These are phyloP conservation scores for Begonia masoniana DNA, from an alignment of 306 rosid genomes.

Conservation along the genomic window DNA sequence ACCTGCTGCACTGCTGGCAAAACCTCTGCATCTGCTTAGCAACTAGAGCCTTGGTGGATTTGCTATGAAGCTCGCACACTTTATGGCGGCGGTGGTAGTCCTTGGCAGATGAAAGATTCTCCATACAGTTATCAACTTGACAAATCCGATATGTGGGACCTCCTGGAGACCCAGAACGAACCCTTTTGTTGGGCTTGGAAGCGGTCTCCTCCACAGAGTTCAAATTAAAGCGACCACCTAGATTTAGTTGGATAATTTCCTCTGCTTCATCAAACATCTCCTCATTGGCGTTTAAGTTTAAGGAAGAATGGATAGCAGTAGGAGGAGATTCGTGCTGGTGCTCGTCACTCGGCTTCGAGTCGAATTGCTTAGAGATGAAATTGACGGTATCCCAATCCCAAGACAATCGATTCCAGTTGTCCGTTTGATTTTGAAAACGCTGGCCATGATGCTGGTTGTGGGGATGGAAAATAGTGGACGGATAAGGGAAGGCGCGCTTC, in stretches of 20 bases:
- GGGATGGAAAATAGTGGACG: constrained; percentile 18
- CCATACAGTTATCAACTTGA: constrained; percentile 75
- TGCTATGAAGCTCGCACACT: constrained; percentile 78
- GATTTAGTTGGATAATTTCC: constrained; percentile 41
- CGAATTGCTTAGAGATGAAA: constrained; percentile 33
- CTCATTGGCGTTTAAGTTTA: neutral
- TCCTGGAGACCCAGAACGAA: constrained; percentile 61
- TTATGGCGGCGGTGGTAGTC: constrained; percentile 89
- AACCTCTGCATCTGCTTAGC: constrained; percentile 68
- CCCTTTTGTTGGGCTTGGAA: constrained; percentile 37
- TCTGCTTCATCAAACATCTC: constrained; percentile 13
- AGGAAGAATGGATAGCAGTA: neutral
- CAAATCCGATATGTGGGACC: constrained; percentile 57
- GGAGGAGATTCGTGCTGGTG: neutral
- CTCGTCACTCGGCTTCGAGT: constrained; percentile 4
- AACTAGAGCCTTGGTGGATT: constrained; percentile 56
- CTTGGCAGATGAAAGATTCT: constrained; percentile 68
- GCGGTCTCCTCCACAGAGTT: constrained; percentile 14
- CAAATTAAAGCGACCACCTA: constrained; percentile 25
- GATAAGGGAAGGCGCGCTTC: constrained; percentile 62
- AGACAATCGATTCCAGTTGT: constrained; percentile 44
- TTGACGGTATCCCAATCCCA: constrained; percentile 77
- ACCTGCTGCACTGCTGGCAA: constrained; percentile 98
- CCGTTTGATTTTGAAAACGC: constrained; percentile 11
- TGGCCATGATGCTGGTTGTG: neutral